Percentiles rank a stretch among this genome's conserved stretches.
Conservation (phyloP, 345 rosid species). For the Brassica rapa region DNA sequence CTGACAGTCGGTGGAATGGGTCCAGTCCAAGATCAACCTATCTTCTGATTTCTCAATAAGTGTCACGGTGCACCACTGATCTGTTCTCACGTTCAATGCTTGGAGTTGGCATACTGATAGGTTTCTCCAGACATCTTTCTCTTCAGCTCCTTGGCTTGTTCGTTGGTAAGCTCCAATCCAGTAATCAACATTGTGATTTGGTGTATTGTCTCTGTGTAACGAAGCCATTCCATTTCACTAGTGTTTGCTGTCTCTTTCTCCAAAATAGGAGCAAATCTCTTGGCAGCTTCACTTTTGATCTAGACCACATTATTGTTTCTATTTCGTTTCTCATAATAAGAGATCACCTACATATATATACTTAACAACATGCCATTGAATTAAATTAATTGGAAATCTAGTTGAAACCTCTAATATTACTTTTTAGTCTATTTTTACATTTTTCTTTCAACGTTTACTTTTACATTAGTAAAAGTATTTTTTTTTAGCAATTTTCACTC, state of each 20-base stretch:
- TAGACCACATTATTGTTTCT: not conserved
- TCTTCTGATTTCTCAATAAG: not conserved
- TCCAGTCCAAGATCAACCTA: not conserved
- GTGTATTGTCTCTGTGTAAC: not conserved
- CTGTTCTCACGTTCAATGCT: conserved; percentile 3
- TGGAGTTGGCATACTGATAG: not conserved
- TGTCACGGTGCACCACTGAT: not conserved
- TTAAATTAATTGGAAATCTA: not conserved
- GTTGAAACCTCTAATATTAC: not conserved
- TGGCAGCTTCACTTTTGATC: not conserved
- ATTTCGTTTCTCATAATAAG: not conserved
- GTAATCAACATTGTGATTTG: not conserved
- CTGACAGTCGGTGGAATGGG: not conserved
- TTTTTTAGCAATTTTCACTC: too few species aligned
- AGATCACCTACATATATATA: not conserved
- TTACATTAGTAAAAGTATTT: not conserved
- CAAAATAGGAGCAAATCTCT: not conserved
- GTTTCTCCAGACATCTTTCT: not conserved
- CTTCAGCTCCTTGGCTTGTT: not conserved
- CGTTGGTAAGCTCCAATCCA: not conserved
- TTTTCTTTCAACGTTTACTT: not conserved
- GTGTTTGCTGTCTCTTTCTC: not conserved
- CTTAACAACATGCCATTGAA: not conserved
- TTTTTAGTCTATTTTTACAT: not conserved
- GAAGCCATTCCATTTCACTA: not conserved